Evolutionary conservation across 202 grass and related monocot species (phyloP).

Genomic region (Zoysia matrella): DNA sequence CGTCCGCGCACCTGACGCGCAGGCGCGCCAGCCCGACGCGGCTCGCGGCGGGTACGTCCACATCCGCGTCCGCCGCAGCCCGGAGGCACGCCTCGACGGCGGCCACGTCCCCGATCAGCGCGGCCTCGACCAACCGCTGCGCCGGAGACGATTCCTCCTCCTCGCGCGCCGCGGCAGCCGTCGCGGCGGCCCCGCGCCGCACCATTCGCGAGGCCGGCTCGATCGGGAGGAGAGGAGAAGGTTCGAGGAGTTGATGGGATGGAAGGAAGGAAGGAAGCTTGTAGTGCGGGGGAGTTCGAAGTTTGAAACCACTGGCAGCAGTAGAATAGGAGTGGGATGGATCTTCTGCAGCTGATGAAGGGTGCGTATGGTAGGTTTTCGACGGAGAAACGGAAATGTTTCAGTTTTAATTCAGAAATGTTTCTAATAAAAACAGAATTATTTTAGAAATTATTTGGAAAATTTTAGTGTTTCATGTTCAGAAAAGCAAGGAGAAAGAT

Average conservation of each 20-base stretch:
- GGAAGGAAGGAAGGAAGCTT: not conserved
- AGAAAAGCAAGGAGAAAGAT: too few relatives aligned
- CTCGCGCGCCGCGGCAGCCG: slow-evolving; percentile 29
- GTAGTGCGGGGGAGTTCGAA: not conserved
- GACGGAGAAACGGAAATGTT: too few relatives aligned
- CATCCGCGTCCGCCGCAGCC: not conserved
- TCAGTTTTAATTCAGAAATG: too few relatives aligned
- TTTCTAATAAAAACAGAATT: too few relatives aligned
- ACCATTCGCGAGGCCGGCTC: slow-evolving; percentile 16
- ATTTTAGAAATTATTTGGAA: too few relatives aligned
- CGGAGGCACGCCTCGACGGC: slow-evolving; percentile 33
- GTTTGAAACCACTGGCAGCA: not conserved
- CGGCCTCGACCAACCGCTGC: slow-evolving; percentile 59
- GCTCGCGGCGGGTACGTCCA: slow-evolving; percentile 37
- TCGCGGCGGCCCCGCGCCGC: slow-evolving; percentile 35
- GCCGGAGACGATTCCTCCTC: slow-evolving; percentile 49
- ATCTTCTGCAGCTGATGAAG: not conserved
- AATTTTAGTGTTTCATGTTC: too few relatives aligned
- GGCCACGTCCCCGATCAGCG: slow-evolving; percentile 50
- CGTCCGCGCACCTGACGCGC: slow-evolving; percentile 46
- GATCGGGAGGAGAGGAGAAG: not conserved
- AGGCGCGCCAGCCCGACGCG: slow-evolving; percentile 52
- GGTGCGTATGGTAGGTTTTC: too few relatives aligned
- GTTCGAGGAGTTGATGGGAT: not conserved
- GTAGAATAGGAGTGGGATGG: slow-evolving; percentile 1